phyloP scores from a whole-genome alignment of 2,329 filamentous ascomycete species.

The Sporothrix globosa region DNA sequence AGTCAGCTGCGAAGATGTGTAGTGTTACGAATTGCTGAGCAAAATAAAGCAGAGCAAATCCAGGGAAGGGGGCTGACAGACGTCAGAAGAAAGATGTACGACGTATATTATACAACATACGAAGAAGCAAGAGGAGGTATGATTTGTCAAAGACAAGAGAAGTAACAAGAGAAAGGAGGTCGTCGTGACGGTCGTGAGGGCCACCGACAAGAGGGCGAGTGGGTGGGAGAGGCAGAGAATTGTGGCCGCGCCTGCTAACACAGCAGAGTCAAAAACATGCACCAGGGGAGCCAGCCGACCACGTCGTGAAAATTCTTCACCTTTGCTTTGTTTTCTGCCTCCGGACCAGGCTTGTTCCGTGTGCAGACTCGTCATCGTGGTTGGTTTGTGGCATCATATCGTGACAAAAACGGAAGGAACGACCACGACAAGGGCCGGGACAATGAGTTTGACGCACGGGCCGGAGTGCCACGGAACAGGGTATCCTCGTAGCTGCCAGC shows the following conservation, averaged over 20 bases:
- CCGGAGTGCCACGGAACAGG: slow-evolving; percentile 11
- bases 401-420: slow-evolving; percentile 23
- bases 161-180: background rate
- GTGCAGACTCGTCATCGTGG: background rate
- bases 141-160: background rate
- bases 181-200: too few species aligned
- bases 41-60: background rate
- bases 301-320: background rate
- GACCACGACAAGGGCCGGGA: background rate
- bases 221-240: background rate
- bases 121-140: background rate
- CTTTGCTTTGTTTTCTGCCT: background rate
- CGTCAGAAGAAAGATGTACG: too few species aligned
- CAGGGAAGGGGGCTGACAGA: too few species aligned
- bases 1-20: background rate
- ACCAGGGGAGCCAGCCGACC: background rate
- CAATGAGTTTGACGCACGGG: background rate
- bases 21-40: background rate
- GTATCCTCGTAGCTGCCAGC: background rate
- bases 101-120: too few species aligned
- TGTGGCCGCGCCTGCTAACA: background rate
- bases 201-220: background rate
- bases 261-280: background rate
- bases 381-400: background rate
- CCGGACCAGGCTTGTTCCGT: background rate